phyloP scores from a whole-genome alignment of 2,329 filamentous ascomycete species.

The Fusarium abutilonis region DNA sequence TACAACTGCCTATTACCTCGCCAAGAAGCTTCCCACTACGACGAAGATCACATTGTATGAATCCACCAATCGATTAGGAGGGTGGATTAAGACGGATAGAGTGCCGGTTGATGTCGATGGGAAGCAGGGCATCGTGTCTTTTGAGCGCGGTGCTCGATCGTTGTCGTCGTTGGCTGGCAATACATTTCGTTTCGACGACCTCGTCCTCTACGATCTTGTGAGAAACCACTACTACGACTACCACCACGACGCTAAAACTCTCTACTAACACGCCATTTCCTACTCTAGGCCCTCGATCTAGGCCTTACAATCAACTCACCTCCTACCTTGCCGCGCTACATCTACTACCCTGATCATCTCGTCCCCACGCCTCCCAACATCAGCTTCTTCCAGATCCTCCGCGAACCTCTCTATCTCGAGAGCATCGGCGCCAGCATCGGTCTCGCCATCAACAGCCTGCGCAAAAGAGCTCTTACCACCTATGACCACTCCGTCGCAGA shows the following conservation, averaged over 20 bases:
- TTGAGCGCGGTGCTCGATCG: conserved; percentile 87
- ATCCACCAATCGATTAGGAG: conserved; percentile 73
- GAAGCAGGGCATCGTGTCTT: conserved; percentile 67
- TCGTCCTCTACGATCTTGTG: conserved; percentile 78
- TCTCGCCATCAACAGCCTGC: conserved; percentile 39
- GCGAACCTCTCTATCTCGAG: conserved; percentile 50
- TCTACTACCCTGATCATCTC: conserved; percentile 87
- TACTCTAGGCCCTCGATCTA: conserved; percentile 49
- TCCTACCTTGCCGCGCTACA: conserved; percentile 67
- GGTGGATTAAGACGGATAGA: conserved; percentile 80
- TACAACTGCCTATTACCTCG: conserved; percentile 79
- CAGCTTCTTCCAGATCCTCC: conserved; percentile 42
- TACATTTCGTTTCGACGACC: conserved; percentile 63
- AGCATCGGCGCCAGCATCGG: conserved; percentile 44
- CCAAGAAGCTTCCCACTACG: conserved; percentile 69
- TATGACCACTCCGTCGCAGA: conserved; percentile 52
- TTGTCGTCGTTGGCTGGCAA: conserved; percentile 64
- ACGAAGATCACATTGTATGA: conserved; percentile 86
- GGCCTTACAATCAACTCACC: conserved; percentile 59
- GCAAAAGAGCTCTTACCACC: conserved; percentile 31
- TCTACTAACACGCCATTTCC: conserved; percentile 30
- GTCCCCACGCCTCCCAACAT: conserved; percentile 49
- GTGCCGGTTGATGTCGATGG: conserved; percentile 67
- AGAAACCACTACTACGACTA: conserved; percentile 41
- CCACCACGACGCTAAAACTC: neutral